phyloP scores from a whole-genome alignment of 805 yeast species.

The Tetrapisispora arboricola region DNA sequence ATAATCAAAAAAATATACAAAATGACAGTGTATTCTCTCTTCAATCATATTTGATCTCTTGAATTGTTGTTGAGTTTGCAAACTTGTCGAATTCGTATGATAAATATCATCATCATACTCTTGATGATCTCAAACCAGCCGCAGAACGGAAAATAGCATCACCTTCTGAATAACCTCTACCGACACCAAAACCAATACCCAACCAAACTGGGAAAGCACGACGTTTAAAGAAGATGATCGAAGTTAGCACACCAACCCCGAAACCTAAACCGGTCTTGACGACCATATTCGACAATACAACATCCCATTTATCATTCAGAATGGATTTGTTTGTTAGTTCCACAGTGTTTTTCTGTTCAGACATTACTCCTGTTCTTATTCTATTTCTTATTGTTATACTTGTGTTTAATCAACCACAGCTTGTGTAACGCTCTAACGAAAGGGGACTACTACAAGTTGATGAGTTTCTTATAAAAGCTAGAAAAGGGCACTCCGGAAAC shows the following conservation, averaged over 20 bases:
- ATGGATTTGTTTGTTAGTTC: slow-evolving; percentile 33
- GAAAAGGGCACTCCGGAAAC: too few relatives aligned
- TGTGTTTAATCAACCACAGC: too few relatives aligned
- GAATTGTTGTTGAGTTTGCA: background rate
- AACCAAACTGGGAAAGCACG: slow-evolving; percentile 97
- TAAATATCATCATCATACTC: slow-evolving; percentile 36
- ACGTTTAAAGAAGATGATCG: slow-evolving; percentile 83
- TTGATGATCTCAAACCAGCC: slow-evolving; percentile 67
- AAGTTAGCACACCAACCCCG: slow-evolving; percentile 91
- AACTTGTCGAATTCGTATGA: too few relatives aligned
- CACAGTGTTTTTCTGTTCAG: background rate
- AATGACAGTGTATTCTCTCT: too few relatives aligned
- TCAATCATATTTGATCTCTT: background rate
- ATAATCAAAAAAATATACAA: too few relatives aligned
- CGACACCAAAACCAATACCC: slow-evolving; percentile 95
- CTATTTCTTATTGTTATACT: background rate
- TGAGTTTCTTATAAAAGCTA: too few relatives aligned
- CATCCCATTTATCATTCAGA: slow-evolving; percentile 81
- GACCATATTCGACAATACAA: slow-evolving; percentile 84
- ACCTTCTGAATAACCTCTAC: slow-evolving; percentile 97
- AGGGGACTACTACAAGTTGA: too few relatives aligned
- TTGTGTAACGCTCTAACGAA: too few relatives aligned
- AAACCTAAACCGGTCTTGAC: slow-evolving; percentile 95
- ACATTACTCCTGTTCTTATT: background rate
- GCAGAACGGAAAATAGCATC: slow-evolving; percentile 88